Conservation (phyloP, 2,329 filamentous ascomycete species). For the Lachnum nothofagi region DNA sequence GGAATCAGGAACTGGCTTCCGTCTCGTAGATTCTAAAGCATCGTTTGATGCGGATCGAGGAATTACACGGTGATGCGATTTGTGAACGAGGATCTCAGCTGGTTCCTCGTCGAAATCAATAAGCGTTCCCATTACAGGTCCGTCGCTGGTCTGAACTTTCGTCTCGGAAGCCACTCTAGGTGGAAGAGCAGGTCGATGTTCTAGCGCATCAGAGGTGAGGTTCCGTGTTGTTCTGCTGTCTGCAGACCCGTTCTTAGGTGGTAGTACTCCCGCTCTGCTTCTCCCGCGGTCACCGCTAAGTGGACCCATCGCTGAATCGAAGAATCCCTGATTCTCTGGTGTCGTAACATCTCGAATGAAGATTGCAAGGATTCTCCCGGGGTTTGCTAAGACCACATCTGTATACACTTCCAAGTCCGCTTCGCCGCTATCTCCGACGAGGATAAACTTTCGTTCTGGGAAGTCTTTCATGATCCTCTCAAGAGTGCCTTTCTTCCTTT, state of each 20-base stretch:
- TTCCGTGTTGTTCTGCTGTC: conserved; percentile 19
- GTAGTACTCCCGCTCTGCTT: conserved; percentile 9
- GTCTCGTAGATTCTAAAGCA: conserved; percentile 29
- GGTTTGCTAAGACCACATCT: conserved; percentile 80
- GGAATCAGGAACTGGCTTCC: conserved; percentile 21
- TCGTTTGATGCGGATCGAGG: conserved; percentile 28
- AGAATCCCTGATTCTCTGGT: conserved; percentile 66
- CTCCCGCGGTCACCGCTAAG: conserved; percentile 24
- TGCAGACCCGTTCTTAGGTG: conserved; percentile 14
- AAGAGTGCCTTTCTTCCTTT: conserved; percentile 83
- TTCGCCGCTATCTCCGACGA: conserved; percentile 94
- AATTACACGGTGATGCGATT: conserved; percentile 29
- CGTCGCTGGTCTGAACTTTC: conserved; percentile 31
- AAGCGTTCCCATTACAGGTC: conserved; percentile 47
- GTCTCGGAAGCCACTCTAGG: conserved; percentile 24
- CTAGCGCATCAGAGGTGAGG: conserved; percentile 13
- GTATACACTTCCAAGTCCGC: conserved; percentile 97
- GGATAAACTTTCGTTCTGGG: conserved; percentile 78
- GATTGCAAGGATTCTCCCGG: conserved; percentile 72
- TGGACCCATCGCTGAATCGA: conserved; percentile 49
- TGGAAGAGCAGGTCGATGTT: conserved; percentile 26
- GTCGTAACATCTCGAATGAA: conserved; percentile 97
- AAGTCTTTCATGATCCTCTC: conserved; percentile 86
- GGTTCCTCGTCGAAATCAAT: conserved; percentile 58
- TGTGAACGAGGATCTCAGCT: conserved; percentile 34